phyloP scores from a whole-genome alignment of 257 asterid genomes.

The Buddleja alternifolia region DNA sequence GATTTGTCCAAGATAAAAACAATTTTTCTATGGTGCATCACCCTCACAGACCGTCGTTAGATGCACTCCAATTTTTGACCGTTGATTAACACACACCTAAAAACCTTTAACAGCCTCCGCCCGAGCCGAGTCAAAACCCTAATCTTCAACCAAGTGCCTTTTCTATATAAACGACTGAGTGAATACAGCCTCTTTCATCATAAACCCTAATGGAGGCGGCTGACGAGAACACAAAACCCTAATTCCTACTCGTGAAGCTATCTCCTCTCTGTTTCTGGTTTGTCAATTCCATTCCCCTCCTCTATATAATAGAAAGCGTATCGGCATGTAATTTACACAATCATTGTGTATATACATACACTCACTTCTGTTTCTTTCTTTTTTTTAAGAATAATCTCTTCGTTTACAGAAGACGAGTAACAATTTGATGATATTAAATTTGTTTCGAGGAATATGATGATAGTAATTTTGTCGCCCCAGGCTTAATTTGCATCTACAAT shows the following conservation, averaged over 20 bases:
- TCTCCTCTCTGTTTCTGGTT: too few relatives aligned
- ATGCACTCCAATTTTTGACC: conserved; percentile 14
- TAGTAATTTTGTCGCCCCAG: conserved; percentile 50
- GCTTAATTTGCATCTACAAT: conserved; percentile 41
- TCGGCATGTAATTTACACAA: not conserved
- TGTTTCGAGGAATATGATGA: conserved; percentile 39
- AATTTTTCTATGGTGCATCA: not conserved
- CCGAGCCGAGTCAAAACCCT: conserved; percentile 37
- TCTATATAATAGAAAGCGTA: too few relatives aligned
- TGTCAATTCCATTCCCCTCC: not conserved
- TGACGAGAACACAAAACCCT: conserved; percentile 38
- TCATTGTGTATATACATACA: not conserved
- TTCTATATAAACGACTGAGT: conserved; percentile 31
- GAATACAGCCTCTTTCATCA: not conserved
- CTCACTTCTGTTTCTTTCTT: not conserved
- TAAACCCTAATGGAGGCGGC: conserved; percentile 28
- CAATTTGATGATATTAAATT: conserved; percentile 10
- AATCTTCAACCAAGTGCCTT: conserved; percentile 3
- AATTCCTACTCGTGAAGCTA: not conserved
- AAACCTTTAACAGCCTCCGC: not conserved
- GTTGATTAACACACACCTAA: not conserved
- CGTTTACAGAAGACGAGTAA: conserved; percentile 27
- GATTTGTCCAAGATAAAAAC: too few relatives aligned
- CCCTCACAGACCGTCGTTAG: not conserved
- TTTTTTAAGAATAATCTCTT: conserved; percentile 1